phyloP scores from a whole-genome alignment of 768 basidiomycete species.

The Vishniacozyma victoriae region DNA sequence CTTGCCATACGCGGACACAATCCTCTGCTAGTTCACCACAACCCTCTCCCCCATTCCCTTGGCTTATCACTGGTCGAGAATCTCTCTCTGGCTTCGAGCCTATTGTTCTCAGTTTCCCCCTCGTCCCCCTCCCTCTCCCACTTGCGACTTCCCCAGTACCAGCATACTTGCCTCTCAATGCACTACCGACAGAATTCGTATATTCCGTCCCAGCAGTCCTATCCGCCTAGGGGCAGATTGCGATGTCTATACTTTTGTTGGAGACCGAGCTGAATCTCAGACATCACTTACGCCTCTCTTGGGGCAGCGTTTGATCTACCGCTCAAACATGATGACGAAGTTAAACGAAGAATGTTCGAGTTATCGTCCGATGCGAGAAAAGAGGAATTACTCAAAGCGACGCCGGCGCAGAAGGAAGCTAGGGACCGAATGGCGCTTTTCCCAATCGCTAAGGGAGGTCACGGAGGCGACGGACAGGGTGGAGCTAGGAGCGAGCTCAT shows the following conservation, averaged over 20 bases:
- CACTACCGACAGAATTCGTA: neutral
- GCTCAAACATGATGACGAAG: constrained; percentile 70
- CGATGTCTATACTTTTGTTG: no score
- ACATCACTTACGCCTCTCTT: constrained; percentile 84
- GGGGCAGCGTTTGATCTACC: constrained; percentile 71
- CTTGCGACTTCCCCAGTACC: no score
- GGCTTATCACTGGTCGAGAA: no score
- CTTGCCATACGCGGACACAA: neutral
- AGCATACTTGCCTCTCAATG: neutral
- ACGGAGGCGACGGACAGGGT: constrained; percentile 43
- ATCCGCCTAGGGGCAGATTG: no score
- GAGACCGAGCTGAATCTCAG: constrained; percentile 42
- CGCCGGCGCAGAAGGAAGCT: constrained; percentile 67
- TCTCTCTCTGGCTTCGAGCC: no score
- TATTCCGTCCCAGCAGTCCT: no score
- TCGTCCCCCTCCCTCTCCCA: no score
- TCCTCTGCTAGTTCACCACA: no score
- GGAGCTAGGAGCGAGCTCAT: constrained; percentile 60
- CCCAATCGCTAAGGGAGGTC: constrained; percentile 49
- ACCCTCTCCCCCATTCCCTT: no score
- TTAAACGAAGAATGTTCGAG: constrained; percentile 64
- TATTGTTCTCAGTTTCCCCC: no score
- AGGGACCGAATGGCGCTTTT: constrained; percentile 86
- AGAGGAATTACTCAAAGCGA: constrained; percentile 59
- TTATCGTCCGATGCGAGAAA: constrained; percentile 50